These are phyloP conservation scores for Clarireedia sp. DNA, from an alignment of 2,329 filamentous ascomycete species.

Conservation along the genomic window DNA sequence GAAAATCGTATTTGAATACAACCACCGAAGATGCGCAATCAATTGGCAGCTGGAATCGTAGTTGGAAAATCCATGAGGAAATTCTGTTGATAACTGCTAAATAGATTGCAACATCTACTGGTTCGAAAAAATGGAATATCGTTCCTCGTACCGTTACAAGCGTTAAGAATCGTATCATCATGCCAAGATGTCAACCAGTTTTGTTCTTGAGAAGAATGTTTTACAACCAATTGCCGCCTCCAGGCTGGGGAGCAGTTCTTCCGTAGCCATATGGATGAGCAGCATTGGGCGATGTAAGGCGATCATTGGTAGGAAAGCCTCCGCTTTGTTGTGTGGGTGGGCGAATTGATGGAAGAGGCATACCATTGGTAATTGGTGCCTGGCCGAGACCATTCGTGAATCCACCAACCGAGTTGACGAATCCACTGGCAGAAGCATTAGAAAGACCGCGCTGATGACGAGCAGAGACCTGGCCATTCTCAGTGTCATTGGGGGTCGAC, in stretches of 20 bases:
- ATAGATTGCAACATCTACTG: slow-evolving; percentile 19
- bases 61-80: neutral
- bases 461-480: slow-evolving; percentile 19
- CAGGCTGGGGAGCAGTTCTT: slow-evolving; percentile 21
- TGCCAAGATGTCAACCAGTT: slow-evolving; percentile 17
- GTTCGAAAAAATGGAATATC: slow-evolving; percentile 25
- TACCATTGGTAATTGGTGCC: slow-evolving; percentile 15
- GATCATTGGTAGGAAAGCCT: slow-evolving; percentile 21
- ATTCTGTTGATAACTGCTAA: slow-evolving; percentile 6
- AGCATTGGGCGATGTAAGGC: slow-evolving; percentile 16
- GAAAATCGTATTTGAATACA: slow-evolving; percentile 31
- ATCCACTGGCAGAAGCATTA: slow-evolving; percentile 23
- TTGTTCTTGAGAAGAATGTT: slow-evolving; percentile 4
- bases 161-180: slow-evolving; percentile 30
- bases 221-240: slow-evolving; percentile 29
- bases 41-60: neutral
- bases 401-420: slow-evolving; percentile 18
- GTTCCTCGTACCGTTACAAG: slow-evolving; percentile 32
- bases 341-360: slow-evolving; percentile 14
- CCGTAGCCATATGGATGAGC: slow-evolving; percentile 25
- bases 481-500: slow-evolving; percentile 24
- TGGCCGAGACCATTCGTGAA: slow-evolving; percentile 25
- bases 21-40: slow-evolving; percentile 17
- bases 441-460: slow-evolving; percentile 29
- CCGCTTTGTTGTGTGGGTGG: slow-evolving; percentile 12